These are phyloP conservation scores for Kondoa malvinella DNA, from an alignment of 768 basidiomycete species.

Conservation along the genomic window DNA sequence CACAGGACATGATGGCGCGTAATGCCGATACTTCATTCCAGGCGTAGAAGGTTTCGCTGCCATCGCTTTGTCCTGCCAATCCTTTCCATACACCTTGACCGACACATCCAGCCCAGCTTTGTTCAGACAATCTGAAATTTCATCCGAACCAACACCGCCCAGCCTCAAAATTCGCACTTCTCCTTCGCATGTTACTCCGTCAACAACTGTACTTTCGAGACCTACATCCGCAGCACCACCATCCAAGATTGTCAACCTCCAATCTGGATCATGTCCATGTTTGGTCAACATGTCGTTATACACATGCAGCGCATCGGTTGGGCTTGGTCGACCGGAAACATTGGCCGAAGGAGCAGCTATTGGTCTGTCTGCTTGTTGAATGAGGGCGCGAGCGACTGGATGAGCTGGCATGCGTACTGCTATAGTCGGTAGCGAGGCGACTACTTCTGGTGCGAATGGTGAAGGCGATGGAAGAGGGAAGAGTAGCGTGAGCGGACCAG, in stretches of 20 bases:
- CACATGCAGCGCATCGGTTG: conserved; percentile 77
- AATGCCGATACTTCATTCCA: conserved; percentile 98
- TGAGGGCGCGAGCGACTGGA: conserved; percentile 75
- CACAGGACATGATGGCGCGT: conserved; percentile 46
- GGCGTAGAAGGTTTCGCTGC: conserved; percentile 79
- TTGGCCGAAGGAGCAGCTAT: conserved; percentile 93
- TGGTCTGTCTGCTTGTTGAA: conserved; percentile 53
- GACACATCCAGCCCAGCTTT: conserved; percentile 22
- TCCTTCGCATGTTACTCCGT: conserved; percentile 52
- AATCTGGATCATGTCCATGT: conserved; percentile 30
- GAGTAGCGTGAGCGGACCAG: conserved; percentile 76
- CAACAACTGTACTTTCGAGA: conserved; percentile 86
- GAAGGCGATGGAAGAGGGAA: conserved; percentile 42
- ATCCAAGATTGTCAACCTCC: conserved; percentile 50
- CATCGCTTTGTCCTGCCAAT: conserved; percentile 40
- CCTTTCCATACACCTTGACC: conserved; percentile 3
- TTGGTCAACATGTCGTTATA: conserved; percentile 50
- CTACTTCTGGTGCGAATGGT: conserved; percentile 51
- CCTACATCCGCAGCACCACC: conserved; percentile 84
- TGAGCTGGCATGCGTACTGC: conserved; percentile 91
- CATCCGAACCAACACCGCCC: conserved; percentile 81
- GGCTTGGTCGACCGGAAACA: conserved; percentile 80
- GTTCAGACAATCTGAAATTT: conserved; percentile 42
- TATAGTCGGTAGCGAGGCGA: conserved; percentile 51
- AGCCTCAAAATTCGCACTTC: conserved; percentile 67